Base-by-base conservation (phyloP, 768 basidiomycete genomes). In the Rhizopogon sp. region DNA sequence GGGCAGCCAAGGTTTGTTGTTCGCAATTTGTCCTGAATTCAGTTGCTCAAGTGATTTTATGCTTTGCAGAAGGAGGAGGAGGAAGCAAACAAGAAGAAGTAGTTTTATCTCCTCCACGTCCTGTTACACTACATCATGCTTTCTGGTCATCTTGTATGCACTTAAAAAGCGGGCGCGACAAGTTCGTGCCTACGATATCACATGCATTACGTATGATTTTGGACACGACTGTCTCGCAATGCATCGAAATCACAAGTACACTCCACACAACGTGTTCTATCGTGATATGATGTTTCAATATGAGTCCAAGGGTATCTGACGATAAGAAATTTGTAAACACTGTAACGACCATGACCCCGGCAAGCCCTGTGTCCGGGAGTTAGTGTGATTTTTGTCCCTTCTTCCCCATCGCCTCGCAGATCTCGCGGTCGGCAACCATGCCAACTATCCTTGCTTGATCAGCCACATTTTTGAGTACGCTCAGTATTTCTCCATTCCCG, bases 31-130 rank as follows among this genome's bases (percentile, higher is more conserved):
- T 35, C 43, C 16, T 33, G 29, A 37, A 8, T 57, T 22, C 37
- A 31, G 35, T 49, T 28, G 52, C 65, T 66, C 4, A 71, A 62
- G 39, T 37, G 33, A 25, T 54, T 51, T 28, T 53, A 25, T 37
- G 28, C 29, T 54, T 45, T 64, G 56, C 66, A 91, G 90, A 90
- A 87, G 70, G 90, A 90, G 63, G 93, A 93, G 70, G 92, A 94
- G 81, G 92, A 93, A 70, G 90, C 88, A 55, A 83, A 80, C 70
- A 93, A 93, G 81, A 92, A 92, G 79, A 92, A 93, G 78, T 90
- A 84, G 76, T 54, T 33, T 53, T 56, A 50, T 51, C 50, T 50
- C 49, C 54, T 52, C 29, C 58, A 62, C 52, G 46, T 61, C 50
- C 58, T 55, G 56, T 56, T 59, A 65, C 20, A 49, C 61, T 60